Conservation (phyloP, 2,329 filamentous ascomycete species). For the Cytospora chrysosperma region DNA sequence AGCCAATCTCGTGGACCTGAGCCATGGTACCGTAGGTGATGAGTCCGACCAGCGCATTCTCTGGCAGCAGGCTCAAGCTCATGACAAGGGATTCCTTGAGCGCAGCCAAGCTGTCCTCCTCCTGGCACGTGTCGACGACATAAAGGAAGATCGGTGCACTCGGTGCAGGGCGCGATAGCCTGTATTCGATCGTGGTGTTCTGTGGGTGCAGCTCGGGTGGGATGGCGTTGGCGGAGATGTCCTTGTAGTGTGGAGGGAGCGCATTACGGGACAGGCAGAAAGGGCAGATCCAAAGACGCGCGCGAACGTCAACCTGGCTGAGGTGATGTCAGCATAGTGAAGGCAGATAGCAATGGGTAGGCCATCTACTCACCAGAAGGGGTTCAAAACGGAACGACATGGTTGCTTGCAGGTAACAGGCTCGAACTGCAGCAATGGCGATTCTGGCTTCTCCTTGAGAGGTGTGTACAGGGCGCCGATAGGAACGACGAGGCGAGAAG, state of each 20-base stretch:
- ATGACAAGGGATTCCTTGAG: slow-evolving; percentile 84
- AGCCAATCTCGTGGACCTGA: slow-evolving; percentile 96
- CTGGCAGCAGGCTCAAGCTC: slow-evolving; percentile 78
- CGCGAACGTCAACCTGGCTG: slow-evolving; percentile 81
- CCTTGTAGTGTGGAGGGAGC: slow-evolving; percentile 83
- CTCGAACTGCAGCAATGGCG: slow-evolving; percentile 89
- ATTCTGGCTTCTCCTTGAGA: slow-evolving; percentile 89
- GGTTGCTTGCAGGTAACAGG: slow-evolving; percentile 95
- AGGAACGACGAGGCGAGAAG: slow-evolving; percentile 88
- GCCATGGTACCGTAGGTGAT: slow-evolving; percentile 94
- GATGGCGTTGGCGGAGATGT: slow-evolving; percentile 80
- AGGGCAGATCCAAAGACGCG: slow-evolving; percentile 83
- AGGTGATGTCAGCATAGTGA: slow-evolving; percentile 27
- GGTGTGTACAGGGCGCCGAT: slow-evolving; percentile 96
- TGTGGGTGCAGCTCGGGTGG: slow-evolving; percentile 78
- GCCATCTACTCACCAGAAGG: slow-evolving; percentile 76
- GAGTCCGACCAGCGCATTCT: slow-evolving; percentile 77
- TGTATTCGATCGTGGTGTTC: slow-evolving; percentile 89
- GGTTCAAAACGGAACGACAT: slow-evolving; percentile 93
- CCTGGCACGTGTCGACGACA: slow-evolving; percentile 84
- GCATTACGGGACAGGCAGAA: slow-evolving; percentile 84
- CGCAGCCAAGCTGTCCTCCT: slow-evolving; percentile 79
- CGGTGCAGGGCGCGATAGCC: slow-evolving; percentile 77
- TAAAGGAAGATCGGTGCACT: slow-evolving; percentile 84
- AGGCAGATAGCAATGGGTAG: neutral